Percentiles rank a stretch among this genome's conserved stretches.
Evolutionary conservation across 345 rosid species (phyloP).

Genomic region (Populus euphratica): DNA sequence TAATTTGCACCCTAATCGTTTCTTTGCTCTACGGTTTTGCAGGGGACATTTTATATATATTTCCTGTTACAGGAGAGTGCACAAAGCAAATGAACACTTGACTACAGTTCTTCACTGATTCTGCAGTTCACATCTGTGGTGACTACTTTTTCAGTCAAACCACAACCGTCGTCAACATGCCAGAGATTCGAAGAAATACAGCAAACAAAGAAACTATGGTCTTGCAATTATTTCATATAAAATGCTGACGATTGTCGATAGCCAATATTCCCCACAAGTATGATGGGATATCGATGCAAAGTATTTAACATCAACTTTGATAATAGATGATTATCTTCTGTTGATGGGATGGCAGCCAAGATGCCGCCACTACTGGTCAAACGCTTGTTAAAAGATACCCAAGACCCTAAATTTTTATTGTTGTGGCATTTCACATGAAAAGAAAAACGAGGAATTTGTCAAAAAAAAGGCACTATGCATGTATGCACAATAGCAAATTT

Average conservation of each 20-base stretch:
- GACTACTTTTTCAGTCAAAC: neutral
- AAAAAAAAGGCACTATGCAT: neutral
- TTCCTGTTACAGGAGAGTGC: neutral
- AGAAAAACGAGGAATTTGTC: neutral
- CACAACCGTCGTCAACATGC: neutral
- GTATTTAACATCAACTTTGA: neutral
- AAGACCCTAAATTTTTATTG: neutral
- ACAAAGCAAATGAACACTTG: neutral
- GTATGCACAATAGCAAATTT: no score
- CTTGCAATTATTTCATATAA: neutral
- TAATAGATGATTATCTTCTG: neutral
- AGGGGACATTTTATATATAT: no score
- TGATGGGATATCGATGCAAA: neutral
- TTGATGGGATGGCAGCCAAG: neutral
- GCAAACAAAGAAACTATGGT: neutral
- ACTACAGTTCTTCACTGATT: neutral
- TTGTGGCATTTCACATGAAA: neutral
- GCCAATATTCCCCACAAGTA: neutral
- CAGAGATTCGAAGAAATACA: neutral
- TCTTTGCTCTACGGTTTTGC: no score
- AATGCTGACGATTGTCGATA: neutral
- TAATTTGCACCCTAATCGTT: no score
- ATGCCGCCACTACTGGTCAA: neutral
- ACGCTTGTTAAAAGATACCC: neutral
- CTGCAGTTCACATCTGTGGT: neutral